A percentile compares a stretch with the other conserved stretches of the same genome.
phyloP scores from a whole-genome alignment of 495 filamentous ascomycete genomes.

The Elasticomyces elasticus region DNA sequence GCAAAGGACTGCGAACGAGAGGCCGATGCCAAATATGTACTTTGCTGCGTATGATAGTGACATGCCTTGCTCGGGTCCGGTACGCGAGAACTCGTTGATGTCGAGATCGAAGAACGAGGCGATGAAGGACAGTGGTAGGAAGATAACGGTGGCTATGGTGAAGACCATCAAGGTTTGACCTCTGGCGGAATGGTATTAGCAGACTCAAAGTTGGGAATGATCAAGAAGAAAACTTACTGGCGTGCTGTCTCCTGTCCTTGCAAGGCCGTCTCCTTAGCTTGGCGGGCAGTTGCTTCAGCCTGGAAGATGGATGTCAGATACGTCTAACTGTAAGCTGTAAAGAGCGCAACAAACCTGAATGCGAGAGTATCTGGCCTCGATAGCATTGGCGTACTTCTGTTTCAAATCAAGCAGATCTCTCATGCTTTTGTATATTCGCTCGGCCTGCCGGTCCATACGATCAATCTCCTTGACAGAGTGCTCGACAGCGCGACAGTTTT shows the following conservation, averaged over 20 bases:
- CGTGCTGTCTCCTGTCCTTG: slow-evolving; percentile 41
- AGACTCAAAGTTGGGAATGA: too few species aligned
- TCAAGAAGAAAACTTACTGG: too few species aligned
- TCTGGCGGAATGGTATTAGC: too few species aligned
- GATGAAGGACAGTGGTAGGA: slow-evolving; percentile 27
- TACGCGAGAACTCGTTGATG: not conserved
- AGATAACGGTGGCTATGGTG: slow-evolving; percentile 61
- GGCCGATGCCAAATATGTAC: not conserved
- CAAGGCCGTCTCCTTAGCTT: not conserved
- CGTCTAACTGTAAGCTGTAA: too few species aligned
- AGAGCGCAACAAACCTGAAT: slow-evolving; percentile 59
- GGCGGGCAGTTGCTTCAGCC: slow-evolving; percentile 20
- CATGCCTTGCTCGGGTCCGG: not conserved
- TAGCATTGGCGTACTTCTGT: slow-evolving; percentile 63
- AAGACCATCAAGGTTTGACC: slow-evolving; percentile 68
- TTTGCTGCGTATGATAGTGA: not conserved
- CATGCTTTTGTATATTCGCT: slow-evolving; percentile 52
- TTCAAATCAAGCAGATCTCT: slow-evolving; percentile 44
- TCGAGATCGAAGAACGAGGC: slow-evolving; percentile 2
- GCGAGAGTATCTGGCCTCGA: slow-evolving; percentile 58
- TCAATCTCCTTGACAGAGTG: slow-evolving; percentile 39
- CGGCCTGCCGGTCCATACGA: slow-evolving; percentile 59
- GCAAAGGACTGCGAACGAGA: not conserved
- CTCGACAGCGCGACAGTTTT: slow-evolving; percentile 53
- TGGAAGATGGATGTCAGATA: too few species aligned